phyloP scores from a whole-genome alignment of 176 grass and related monocot genomes.

The Triticum dicoccoides region DNA sequence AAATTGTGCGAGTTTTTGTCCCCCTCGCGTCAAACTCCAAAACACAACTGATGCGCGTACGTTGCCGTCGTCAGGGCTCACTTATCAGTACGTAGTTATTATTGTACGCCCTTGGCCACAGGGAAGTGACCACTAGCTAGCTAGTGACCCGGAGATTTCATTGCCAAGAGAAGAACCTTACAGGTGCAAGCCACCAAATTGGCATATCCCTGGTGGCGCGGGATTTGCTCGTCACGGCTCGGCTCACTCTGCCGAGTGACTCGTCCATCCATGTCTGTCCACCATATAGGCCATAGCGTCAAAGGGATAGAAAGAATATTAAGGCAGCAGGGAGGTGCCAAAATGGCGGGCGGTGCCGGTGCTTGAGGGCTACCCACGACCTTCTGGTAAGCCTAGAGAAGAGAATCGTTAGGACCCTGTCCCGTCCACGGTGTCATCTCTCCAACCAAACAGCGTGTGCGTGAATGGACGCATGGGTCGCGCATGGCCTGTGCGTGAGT shows the following conservation, averaged over 20 bases:
- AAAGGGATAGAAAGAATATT: neutral
- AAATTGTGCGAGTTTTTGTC: neutral
- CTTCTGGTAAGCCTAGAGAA: neutral
- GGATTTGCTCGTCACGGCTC: neutral
- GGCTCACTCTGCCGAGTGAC: neutral
- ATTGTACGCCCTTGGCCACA: neutral
- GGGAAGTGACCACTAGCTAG: neutral
- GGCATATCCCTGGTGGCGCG: conserved; percentile 21
- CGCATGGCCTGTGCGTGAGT: neutral
- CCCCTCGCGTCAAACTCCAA: too few relatives aligned
- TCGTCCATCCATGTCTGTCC: neutral
- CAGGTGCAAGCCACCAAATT: conserved; percentile 18
- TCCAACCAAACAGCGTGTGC: neutral
- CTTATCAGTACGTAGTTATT: neutral
- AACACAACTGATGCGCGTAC: neutral
- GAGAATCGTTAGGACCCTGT: neutral
- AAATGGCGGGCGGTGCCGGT: neutral
- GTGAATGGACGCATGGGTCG: neutral
- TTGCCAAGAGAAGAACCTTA: neutral
- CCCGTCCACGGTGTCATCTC: neutral
- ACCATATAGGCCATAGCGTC: neutral
- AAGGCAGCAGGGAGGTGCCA: neutral
- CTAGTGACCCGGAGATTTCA: conserved; percentile 1
- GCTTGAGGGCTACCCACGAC: neutral
- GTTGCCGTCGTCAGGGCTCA: neutral